A percentile compares a stretch with the other conserved stretches of the same genome.
phyloP scores from a whole-genome alignment of 164 flowering plant genomes.

The Vitis vinifera region DNA sequence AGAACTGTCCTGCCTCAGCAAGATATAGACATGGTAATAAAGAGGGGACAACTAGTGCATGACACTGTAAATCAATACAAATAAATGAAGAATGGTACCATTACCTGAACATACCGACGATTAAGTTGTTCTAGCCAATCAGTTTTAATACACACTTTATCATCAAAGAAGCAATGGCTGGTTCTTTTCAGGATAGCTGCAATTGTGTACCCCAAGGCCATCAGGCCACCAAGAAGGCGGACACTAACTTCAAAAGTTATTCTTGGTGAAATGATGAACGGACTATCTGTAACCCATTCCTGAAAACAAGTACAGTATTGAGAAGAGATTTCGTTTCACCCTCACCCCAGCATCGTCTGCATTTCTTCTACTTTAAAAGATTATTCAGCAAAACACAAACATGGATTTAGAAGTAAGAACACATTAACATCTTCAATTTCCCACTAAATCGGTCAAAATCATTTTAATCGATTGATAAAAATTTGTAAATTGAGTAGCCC shows the following conservation, averaged over 20 bases:
- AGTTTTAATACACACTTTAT: conserved; percentile 75
- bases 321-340: background rate
- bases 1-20: too few species aligned
- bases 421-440: too few species aligned
- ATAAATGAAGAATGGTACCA: background rate
- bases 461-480: too few species aligned
- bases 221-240: conserved; percentile 95
- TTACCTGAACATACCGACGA: conserved; percentile 89
- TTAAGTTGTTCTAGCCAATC: conserved; percentile 93
- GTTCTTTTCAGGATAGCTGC: conserved; percentile 91
- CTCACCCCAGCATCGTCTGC: background rate
- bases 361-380: background rate
- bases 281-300: conserved; percentile 97
- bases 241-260: conserved; percentile 97
- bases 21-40: too few species aligned
- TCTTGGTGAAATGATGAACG: conserved; percentile 94
- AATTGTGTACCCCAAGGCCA: conserved; percentile 98
- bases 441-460: too few species aligned
- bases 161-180: conserved; percentile 82
- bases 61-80: background rate
- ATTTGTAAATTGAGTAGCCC: too few species aligned
- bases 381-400: too few species aligned
- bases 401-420: too few species aligned
- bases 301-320: conserved; percentile 27
- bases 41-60: background rate